Evolutionary conservation across 75 land plant genomes (phyloP), one percentile per base, ranked within the genome.

Genomic region (Cupressus sempervirens): DNA sequence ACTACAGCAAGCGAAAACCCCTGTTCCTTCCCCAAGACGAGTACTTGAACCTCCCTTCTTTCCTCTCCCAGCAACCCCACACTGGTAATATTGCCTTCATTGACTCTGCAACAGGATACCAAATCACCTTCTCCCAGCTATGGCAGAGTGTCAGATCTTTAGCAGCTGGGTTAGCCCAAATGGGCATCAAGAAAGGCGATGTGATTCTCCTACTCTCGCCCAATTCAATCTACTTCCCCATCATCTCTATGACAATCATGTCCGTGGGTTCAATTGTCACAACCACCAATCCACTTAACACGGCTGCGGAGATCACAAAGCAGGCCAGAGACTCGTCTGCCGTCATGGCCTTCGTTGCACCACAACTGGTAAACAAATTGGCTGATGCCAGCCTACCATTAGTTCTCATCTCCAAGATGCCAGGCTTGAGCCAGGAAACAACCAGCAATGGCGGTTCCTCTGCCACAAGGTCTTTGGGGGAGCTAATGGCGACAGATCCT

Each of bases 261-360:
- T 92, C 93, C 72, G 87, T 95, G 77, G 99, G 99, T 54, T 97
- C 94, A 88, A 83, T 96, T 83, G 85, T 95, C 87, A 98, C 98
- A 87, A 96, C 99, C 86, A 93, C 95, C 83, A 98, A 98, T 76
- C 99, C 95, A 12, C 89, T 98, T 86, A 98, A 96, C 92, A 94
- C 97, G 29, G 70, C 93, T 7, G 45, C 58, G 7, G 99, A 98
- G 85, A 92, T 98, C 88, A 86, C 88, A 46, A 93, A 92, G 82
- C 99, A 98, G 83, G 88, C 89, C 86, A 84, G 86, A 52, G 97
- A 96, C 76, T 91, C 99, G 14, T 80, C 83, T 1, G 95, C 97
- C 26, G 83, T 84, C 4, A 73, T 95, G 75, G 97, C 91, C 73
- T 93, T 92, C 89, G 87, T 91, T 50, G 89, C 84, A n/a, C 84